phyloP scores from a whole-genome alignment of 441 rosid species.

The Raphanus hybrid region DNA sequence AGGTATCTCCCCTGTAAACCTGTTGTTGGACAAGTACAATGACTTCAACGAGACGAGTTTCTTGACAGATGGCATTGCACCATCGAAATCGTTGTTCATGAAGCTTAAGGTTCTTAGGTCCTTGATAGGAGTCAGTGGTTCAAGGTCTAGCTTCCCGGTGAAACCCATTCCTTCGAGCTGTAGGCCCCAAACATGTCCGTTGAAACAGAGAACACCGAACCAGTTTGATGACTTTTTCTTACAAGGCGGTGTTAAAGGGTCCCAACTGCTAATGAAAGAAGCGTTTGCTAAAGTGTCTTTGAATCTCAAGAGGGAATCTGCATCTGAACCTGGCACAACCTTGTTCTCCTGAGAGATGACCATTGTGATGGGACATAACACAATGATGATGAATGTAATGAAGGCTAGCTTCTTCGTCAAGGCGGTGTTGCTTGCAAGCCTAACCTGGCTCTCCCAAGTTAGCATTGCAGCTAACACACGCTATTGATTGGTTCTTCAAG shows the following conservation, averaged over 20 bases:
- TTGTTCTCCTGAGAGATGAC: slow-evolving; percentile 33
- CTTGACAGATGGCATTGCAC: slow-evolving; percentile 66
- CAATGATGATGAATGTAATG: slow-evolving; percentile 19
- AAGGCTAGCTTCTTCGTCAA: slow-evolving; percentile 5
- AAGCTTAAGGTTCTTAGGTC: slow-evolving; percentile 69
- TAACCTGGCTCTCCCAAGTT: slow-evolving; percentile 66
- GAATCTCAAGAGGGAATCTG: slow-evolving; percentile 63
- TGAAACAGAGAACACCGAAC: slow-evolving; percentile 67
- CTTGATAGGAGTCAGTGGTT: slow-evolving; percentile 51
- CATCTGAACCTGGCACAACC: slow-evolving; percentile 46
- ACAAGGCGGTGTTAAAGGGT: slow-evolving; percentile 53
- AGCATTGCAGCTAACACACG: slow-evolving; percentile 42
- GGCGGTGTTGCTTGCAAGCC: slow-evolving; percentile 58
- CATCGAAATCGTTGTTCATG: slow-evolving; percentile 69
- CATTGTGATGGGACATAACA: slow-evolving; percentile 32
- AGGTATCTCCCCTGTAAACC: slow-evolving; percentile 66
- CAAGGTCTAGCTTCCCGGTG: slow-evolving; percentile 57
- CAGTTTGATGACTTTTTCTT: slow-evolving; percentile 49
- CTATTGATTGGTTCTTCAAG: slow-evolving; percentile 19
- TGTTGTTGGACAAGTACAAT: slow-evolving; percentile 71
- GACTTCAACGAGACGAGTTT: slow-evolving; percentile 60
- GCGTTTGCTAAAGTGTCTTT: slow-evolving; percentile 51
- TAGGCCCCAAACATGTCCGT: slow-evolving; percentile 59
- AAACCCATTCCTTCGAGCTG: slow-evolving; percentile 74
- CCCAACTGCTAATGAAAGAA: slow-evolving; percentile 59